Evolutionary conservation across 257 asterid species (phyloP), one percentile per base, ranked within the genome.

Genomic region (Plantago elongata): DNA sequence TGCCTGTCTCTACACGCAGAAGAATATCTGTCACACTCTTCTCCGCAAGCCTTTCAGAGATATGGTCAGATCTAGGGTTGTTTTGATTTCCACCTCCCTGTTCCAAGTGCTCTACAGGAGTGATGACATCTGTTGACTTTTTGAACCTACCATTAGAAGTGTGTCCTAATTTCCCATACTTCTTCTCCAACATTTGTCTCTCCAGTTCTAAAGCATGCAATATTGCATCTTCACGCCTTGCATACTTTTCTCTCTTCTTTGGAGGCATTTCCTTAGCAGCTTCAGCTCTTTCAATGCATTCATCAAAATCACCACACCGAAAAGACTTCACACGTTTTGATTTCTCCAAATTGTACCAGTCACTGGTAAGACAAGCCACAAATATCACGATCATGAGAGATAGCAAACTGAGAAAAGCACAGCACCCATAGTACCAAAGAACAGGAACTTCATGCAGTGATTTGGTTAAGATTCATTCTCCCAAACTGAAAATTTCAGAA

Each of bases 261-360:
- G 95, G 96, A 74, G 97, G 97, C 94, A 89, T 82, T 18, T 94
- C 94, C 70, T 76, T 91, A 54, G 95, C 71, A 69, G 97, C 97
- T 82, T 89, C 97, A 66, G 97, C 99, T 74, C 91, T 83, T 76
- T 87, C 92, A 73, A 89, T 89, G 77, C 99, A 89, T 70, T 85
- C 96, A 73, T 87, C 89, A 78, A 89, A 93, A 66, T 87, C 96
- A 37, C 97, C 99, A 77, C 96, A 93, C 11, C 99, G 89, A 75
- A 93, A 93, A 64, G 94, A 76, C 83, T 93, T 93, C 29, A 93
- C 97, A 22, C 96, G 96, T 76, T 93, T 93, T 13, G 99, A 93
- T 81, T 89, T 93, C 81, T 93, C 99, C 82, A 93, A 67, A 75
- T 93, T 93, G 84, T 93, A 93, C 99, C 99, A 93, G 76, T 89